Conservation (phyloP, 1,139 yeast genomes). For the Scheffersomyces segobiensis region DNA sequence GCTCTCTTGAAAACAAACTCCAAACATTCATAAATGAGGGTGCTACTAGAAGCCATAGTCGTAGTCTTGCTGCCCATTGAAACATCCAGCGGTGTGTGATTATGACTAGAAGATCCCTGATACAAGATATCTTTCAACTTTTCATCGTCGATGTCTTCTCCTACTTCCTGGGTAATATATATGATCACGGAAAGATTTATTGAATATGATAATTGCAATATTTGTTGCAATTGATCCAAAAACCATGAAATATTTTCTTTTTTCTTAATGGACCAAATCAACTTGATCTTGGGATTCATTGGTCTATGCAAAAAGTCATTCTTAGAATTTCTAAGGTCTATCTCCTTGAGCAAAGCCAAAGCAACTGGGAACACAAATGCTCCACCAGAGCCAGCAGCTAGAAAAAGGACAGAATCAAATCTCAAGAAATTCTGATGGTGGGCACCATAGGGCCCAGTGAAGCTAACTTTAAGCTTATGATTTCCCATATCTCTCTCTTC, state of each 20-base stretch:
- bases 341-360: slow-evolving; percentile 27
- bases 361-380: slow-evolving; percentile 46
- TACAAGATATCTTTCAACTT: not conserved
- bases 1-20: not conserved
- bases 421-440: slow-evolving; percentile 35
- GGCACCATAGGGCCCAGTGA: slow-evolving; percentile 46
- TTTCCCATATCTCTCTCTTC: not conserved
- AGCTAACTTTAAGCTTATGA: slow-evolving; percentile 26
- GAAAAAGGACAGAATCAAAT: slow-evolving; percentile 36
- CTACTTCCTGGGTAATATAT: slow-evolving; percentile 14
- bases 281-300: slow-evolving; percentile 19
- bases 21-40: not conserved
- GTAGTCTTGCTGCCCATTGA: not conserved
- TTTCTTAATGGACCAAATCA: slow-evolving; percentile 32
- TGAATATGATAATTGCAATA: slow-evolving; percentile 19
- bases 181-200: slow-evolving; percentile 22
- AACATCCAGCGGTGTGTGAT: not conserved
- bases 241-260: slow-evolving; percentile 32
- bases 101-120: not conserved
- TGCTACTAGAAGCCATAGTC: not conserved
- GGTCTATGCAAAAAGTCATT: slow-evolving; percentile 34
- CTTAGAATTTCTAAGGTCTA: slow-evolving; percentile 18
- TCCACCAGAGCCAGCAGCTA: slow-evolving; percentile 45
- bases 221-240: slow-evolving; percentile 25
- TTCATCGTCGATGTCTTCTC: not conserved